phyloP scores from a whole-genome alignment of 1,284 basidiomycete genomes.

The Lignosus rhinocerotis region DNA sequence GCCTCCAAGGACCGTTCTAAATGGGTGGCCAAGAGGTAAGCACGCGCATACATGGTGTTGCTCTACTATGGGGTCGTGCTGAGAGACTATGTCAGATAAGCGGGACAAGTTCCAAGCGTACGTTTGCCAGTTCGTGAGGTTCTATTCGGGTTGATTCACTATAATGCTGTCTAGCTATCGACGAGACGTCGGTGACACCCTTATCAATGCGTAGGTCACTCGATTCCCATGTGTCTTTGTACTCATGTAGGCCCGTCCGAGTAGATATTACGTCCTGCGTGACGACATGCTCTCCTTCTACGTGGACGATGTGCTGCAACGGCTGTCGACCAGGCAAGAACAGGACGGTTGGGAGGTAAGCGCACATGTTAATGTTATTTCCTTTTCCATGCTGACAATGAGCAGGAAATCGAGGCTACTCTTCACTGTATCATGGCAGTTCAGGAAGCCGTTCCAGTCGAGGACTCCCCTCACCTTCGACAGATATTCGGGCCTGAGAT shows the following conservation, averaged over 20 bases:
- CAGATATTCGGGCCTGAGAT: constrained; percentile 72
- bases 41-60: background rate
- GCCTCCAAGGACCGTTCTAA: constrained; percentile 47
- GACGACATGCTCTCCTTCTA: constrained; percentile 78
- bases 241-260: background rate
- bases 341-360: constrained; percentile 71
- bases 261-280: constrained; percentile 84
- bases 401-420: constrained; percentile 80
- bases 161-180: constrained; percentile 59
- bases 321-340: constrained; percentile 42
- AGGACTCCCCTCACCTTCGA: constrained; percentile 62
- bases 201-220: constrained; percentile 79
- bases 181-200: constrained; percentile 85
- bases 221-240: background rate
- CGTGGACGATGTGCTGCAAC: constrained; percentile 58
- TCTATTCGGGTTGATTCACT: background rate
- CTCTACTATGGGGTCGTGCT: background rate
- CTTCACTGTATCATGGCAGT: constrained; percentile 83
- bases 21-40: constrained; percentile 71
- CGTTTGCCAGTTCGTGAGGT: constrained; percentile 28
- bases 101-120: constrained; percentile 75
- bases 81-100: constrained; percentile 54
- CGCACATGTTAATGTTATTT: background rate
- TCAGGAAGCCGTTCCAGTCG: constrained; percentile 83
- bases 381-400: background rate